Percentiles rank a stretch among this genome's conserved stretches.
phyloP scores from a whole-genome alignment of 345 rosid genomes.

The Populus deltoides region DNA sequence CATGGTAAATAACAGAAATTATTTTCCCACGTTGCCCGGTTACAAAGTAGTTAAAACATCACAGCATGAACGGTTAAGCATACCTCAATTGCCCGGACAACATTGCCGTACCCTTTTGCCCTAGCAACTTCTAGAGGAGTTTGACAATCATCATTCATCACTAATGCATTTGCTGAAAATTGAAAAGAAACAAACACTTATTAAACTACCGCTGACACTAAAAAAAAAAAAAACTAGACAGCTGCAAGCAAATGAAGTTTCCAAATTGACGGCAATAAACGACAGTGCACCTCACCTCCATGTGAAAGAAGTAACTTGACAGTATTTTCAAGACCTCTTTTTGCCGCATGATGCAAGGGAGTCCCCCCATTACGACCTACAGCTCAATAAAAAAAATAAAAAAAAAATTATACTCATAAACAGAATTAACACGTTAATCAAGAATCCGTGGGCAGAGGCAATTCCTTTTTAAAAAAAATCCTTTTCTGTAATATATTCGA shows the following conservation, averaged over 20 bases:
- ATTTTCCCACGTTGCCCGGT: neutral
- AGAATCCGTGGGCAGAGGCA: too few species aligned
- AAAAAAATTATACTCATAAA: neutral
- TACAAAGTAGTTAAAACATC: neutral
- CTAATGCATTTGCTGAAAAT: slow-evolving; percentile 72
- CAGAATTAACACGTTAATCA: neutral
- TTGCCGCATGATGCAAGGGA: slow-evolving; percentile 96
- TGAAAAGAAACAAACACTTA: neutral
- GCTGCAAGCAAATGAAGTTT: neutral
- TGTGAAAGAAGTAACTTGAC: slow-evolving; percentile 74
- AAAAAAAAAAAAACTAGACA: neutral
- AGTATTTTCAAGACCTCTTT: slow-evolving; percentile 74
- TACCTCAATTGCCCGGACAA: slow-evolving; percentile 90
- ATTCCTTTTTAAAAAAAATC: too few species aligned
- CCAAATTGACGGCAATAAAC: neutral
- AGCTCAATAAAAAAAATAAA: slow-evolving; percentile 6
- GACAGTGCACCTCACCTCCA: slow-evolving; percentile 52
- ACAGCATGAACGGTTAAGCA: neutral
- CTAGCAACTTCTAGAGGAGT: slow-evolving; percentile 92
- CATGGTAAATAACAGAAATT: neutral
- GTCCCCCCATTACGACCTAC: slow-evolving; percentile 85
- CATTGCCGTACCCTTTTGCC: slow-evolving; percentile 61
- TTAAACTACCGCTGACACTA: neutral
- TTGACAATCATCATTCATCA: slow-evolving; percentile 84
- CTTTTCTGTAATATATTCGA: too few species aligned